Evolutionary conservation across 768 basidiomycete species (phyloP).

Genomic region (Trametopsis cervina): DNA sequence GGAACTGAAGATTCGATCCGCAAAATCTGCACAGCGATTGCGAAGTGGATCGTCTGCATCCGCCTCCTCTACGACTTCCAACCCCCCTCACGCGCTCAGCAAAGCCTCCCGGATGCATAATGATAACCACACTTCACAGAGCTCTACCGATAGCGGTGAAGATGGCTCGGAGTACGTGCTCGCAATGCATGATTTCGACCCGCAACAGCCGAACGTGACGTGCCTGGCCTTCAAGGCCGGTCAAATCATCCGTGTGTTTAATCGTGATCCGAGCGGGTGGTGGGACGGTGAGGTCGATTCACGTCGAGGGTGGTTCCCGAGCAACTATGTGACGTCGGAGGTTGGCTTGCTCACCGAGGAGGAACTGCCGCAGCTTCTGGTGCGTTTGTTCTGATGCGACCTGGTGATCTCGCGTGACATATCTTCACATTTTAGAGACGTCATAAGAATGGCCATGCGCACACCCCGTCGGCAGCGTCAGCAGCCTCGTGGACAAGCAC

Average conservation of each 20-base stretch:
- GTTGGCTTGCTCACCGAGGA: slow-evolving; percentile 52
- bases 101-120: not conserved
- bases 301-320: slow-evolving; percentile 94
- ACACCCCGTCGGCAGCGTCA: slow-evolving; percentile 46
- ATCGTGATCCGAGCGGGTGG: slow-evolving; percentile 87
- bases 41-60: slow-evolving; percentile 21
- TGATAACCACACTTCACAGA: not conserved
- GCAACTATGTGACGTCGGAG: slow-evolving; percentile 84
- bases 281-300: slow-evolving; percentile 96
- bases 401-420: not conserved
- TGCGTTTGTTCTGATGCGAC: slow-evolving; percentile 25
- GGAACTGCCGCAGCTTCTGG: slow-evolving; percentile 36
- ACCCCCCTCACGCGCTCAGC: slow-evolving; percentile 12
- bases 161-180: slow-evolving; percentile 63
- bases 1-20: slow-evolving; percentile 15
- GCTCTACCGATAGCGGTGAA: slow-evolving; percentile 10
- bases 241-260: slow-evolving; percentile 86
- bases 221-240: slow-evolving; percentile 88
- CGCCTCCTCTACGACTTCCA: slow-evolving; percentile 19
- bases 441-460: slow-evolving; percentile 36
- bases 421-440: slow-evolving; percentile 21
- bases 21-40: slow-evolving; percentile 19
- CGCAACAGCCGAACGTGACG: slow-evolving; percentile 62
- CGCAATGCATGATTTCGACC: slow-evolving; percentile 88
- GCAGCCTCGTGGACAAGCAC: slow-evolving; percentile 48